Evolutionary conservation across 1,139 yeast genomes (phyloP), one percentile per base, ranked within the genome.

Genomic region (Arxiozyma slooffiae): DNA sequence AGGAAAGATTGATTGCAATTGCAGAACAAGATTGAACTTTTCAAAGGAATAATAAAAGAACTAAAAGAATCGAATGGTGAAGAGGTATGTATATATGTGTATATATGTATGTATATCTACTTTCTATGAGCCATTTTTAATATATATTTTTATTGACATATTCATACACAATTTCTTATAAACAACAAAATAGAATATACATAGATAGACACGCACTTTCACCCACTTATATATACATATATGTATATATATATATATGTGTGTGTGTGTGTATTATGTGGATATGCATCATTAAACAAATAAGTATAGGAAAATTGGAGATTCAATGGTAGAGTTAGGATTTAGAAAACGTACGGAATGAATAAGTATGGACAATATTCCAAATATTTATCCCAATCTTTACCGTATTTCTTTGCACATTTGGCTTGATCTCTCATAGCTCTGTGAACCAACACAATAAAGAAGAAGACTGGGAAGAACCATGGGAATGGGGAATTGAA

Each of bases 391-490:
- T 80, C 85, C 97, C 97, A 92, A 69, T 92, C 98, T 48, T 79
- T 82, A 46, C 97, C 97, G 64, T 92, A 92, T 73, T 92, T 92
- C 67, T 72, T 77, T 59, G 75, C 78, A 69, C 97, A 88, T 70
- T 92, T 88, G 59, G 80, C 77, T 57, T 82, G 79, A 71, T 92
- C 98, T 71, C 98, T 83, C 57, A 73, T 68, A 39, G 95, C 89
- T 70, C 98, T 83, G 70, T 92, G 98, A 48, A 84, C 70, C 67
- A 92, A 79, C 56, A 89, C 96, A 60, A 83, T 73, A 56, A 89
- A 79, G 79, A 89, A 92, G 74, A 92, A 92, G 38, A 76, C 72
- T 2, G 98, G 97, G 80, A 85, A 92, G 71, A 92, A 92, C 92
- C 96, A 92, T 45, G 97, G 96, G 74, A 92, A 80, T 48, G 92